A percentile compares a stretch with the other conserved stretches of the same genome.
Conservation (phyloP, 2,329 filamentous ascomycete genomes). For the Aspergillus pseudoglaucus region DNA sequence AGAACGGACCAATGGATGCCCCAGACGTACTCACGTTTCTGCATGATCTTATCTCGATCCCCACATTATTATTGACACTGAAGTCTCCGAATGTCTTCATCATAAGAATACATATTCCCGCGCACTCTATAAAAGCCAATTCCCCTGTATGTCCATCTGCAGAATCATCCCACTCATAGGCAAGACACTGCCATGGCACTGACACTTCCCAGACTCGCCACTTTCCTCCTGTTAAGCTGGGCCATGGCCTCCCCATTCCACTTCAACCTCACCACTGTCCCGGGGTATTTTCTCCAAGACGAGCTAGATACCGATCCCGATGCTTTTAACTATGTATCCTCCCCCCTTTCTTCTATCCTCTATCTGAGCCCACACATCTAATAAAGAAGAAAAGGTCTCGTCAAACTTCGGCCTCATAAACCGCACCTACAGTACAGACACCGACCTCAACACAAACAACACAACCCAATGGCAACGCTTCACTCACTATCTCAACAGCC, state of each 20-base stretch:
- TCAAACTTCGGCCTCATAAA: slow-evolving; percentile 46
- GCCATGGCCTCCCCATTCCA: not conserved
- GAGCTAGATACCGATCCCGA: slow-evolving; percentile 41
- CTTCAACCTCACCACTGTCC: slow-evolving; percentile 25
- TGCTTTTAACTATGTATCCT: slow-evolving; percentile 45
- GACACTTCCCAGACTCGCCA: slow-evolving; percentile 2
- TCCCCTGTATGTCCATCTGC: not conserved
- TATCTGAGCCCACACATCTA: not conserved
- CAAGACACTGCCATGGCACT: not conserved
- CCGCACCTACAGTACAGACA: slow-evolving; percentile 39
- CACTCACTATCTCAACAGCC: slow-evolving; percentile 36
- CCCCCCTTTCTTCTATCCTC: not conserved
- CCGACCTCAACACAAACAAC: slow-evolving; percentile 19
- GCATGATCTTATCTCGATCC: too few relatives aligned
- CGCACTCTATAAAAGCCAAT: not conserved
- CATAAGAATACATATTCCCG: too few relatives aligned
- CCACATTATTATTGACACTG: too few relatives aligned
- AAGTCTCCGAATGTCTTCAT: too few relatives aligned
- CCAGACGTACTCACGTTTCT: too few relatives aligned
- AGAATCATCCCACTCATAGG: too few relatives aligned
- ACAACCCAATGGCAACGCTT: slow-evolving; percentile 53
- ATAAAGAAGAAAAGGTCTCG: slow-evolving; percentile 22
- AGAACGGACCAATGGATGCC: too few relatives aligned
- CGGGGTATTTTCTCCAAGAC: slow-evolving; percentile 47
- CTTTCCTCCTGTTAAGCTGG: slow-evolving; percentile 4